Conservation (phyloP, 2,329 filamentous ascomycete genomes). For the Colletotrichum sp. region DNA sequence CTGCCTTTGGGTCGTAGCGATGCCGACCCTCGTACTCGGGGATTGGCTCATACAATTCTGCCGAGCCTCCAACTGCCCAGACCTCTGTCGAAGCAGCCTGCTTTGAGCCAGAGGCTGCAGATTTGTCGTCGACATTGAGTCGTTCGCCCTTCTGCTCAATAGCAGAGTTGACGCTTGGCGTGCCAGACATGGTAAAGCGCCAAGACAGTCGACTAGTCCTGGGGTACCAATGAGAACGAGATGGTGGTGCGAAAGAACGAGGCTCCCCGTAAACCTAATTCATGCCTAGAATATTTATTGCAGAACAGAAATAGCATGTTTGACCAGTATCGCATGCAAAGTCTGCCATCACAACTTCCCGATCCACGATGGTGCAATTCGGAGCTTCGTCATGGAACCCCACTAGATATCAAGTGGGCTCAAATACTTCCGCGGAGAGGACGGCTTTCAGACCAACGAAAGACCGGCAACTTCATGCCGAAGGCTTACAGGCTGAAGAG, state of each 20-base stretch:
- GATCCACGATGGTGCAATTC: slow-evolving; percentile 4
- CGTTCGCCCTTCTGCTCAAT: neutral
- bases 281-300: neutral
- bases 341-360: neutral
- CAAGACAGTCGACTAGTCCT: neutral
- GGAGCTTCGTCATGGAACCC: neutral
- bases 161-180: neutral
- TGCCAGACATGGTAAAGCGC: neutral
- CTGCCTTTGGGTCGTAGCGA: slow-evolving; percentile 60
- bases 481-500: too few species aligned
- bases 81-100: neutral
- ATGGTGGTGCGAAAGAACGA: neutral
- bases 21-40: slow-evolving; percentile 62
- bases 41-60: slow-evolving; percentile 50
- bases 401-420: neutral
- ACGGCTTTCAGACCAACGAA: neutral
- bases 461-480: neutral
- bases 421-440: neutral
- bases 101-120: neutral
- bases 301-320: neutral
- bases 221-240: neutral
- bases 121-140: neutral
- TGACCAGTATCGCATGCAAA: neutral
- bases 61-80: slow-evolving; percentile 3
- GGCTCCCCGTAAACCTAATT: neutral